Percentiles rank a stretch among this genome's conserved stretches.
Conservation (phyloP, 1,139 yeast genomes). For the Geotrichum reessii region DNA sequence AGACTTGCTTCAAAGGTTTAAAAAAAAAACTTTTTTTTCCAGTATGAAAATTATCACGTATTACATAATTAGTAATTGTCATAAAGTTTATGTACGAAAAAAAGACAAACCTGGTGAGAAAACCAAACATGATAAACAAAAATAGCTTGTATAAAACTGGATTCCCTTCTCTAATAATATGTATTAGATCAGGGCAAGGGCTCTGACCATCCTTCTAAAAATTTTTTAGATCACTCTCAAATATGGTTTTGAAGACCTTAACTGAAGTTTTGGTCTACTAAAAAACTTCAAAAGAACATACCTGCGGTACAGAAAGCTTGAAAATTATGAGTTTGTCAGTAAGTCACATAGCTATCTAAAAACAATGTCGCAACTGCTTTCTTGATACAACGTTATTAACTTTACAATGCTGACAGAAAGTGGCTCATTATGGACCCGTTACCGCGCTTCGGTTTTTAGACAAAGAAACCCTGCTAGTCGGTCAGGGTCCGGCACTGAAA, state of each 20-base stretch:
- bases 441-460: conserved; percentile 51
- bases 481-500: conserved; percentile 66
- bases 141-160: no score
- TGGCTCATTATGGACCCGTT: conserved; percentile 64
- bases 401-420: background rate
- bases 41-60: background rate
- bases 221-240: background rate
- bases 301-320: background rate
- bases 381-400: background rate
- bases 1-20: background rate
- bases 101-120: no score
- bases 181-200: background rate
- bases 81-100: background rate
- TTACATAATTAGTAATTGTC: background rate
- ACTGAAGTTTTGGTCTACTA: background rate
- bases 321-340: background rate
- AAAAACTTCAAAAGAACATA: background rate
- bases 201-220: background rate
- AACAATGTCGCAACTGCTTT: background rate
- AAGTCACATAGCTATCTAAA: background rate
- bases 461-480: conserved; percentile 47
- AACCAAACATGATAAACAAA: no score
- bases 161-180: no score
- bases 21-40: background rate
- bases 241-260: background rate